Evolutionary conservation across 306 rosid genomes (phyloP).

Genomic region (Fragaria nilgerrensis): DNA sequence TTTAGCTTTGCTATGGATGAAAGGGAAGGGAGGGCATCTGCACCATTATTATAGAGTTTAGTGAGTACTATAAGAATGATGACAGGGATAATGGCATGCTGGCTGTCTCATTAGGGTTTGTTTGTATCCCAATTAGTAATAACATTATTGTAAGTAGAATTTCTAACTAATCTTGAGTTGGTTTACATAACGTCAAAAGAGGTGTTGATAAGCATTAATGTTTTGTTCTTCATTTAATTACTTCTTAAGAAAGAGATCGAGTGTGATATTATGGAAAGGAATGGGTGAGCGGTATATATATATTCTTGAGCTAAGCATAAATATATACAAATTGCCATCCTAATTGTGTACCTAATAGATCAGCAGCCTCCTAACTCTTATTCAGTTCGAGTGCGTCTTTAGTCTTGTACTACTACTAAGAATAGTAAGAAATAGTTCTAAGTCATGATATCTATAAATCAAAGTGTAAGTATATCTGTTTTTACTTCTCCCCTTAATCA

Average conservation of each 20-base stretch:
- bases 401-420: not conserved
- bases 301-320: not conserved
- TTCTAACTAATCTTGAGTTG: not conserved
- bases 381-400: not conserved
- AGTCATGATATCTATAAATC: not conserved
- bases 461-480: not conserved
- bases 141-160: not conserved
- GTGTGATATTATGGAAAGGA: conserved; percentile 13
- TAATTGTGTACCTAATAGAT: not conserved
- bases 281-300: conserved; percentile 10
- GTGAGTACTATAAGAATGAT: conserved; percentile 15
- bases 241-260: not conserved
- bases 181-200: conserved; percentile 6
- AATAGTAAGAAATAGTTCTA: not conserved
- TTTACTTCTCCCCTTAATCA: not conserved
- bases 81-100: conserved; percentile 30
- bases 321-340: not conserved
- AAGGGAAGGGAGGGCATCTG: conserved; percentile 22
- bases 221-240: conserved; percentile 1
- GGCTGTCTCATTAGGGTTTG: conserved; percentile 43
- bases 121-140: conserved; percentile 8
- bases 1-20: conserved; percentile 25
- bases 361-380: not conserved
- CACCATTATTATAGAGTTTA: conserved; percentile 34
- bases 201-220: conserved; percentile 12